Percentiles rank a stretch among this genome's conserved stretches.
phyloP scores from a whole-genome alignment of 805 yeast genomes.

The Clavispora carvajalis region DNA sequence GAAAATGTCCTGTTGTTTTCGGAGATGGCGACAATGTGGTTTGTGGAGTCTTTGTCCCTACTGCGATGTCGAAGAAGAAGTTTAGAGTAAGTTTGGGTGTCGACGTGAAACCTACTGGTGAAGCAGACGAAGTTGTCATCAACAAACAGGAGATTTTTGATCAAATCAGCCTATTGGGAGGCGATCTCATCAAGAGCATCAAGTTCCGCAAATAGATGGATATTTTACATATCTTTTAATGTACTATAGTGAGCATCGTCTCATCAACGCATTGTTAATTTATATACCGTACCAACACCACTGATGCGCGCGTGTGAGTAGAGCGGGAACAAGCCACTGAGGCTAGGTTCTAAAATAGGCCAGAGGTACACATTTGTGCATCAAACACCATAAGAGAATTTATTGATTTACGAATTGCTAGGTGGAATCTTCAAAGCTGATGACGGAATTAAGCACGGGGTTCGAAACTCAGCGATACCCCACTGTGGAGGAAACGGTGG shows the following conservation, averaged over 20 bases:
- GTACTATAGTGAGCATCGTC: background rate
- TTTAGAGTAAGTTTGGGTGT: conserved; percentile 78
- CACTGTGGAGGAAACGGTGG: conserved; percentile 33
- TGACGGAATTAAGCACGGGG: conserved; percentile 5
- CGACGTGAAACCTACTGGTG: conserved; percentile 59
- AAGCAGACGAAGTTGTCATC: conserved; percentile 48
- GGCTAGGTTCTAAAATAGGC: no score
- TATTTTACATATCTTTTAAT: background rate
- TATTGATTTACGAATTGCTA: background rate
- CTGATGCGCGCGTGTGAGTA: background rate
- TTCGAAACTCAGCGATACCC: conserved; percentile 29
- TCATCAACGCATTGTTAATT: background rate
- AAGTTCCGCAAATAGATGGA: conserved; percentile 30
- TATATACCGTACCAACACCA: background rate
- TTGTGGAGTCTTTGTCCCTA: conserved; percentile 78
- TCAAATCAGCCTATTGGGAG: conserved; percentile 68
- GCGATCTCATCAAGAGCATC: conserved; percentile 48
- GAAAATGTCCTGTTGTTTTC: conserved; percentile 48
- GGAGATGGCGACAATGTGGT: conserved; percentile 58
- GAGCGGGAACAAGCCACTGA: no score
- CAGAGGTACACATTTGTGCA: no score
- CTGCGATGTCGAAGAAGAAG: conserved; percentile 51
- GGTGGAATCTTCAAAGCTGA: background rate
- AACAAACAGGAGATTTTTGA: conserved; percentile 68
- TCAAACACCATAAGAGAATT: no score